A percentile compares a stretch with the other conserved stretches of the same genome.
These are phyloP conservation scores for Petunia secreta DNA, from an alignment of 257 asterid genomes.

Conservation along the genomic window DNA sequence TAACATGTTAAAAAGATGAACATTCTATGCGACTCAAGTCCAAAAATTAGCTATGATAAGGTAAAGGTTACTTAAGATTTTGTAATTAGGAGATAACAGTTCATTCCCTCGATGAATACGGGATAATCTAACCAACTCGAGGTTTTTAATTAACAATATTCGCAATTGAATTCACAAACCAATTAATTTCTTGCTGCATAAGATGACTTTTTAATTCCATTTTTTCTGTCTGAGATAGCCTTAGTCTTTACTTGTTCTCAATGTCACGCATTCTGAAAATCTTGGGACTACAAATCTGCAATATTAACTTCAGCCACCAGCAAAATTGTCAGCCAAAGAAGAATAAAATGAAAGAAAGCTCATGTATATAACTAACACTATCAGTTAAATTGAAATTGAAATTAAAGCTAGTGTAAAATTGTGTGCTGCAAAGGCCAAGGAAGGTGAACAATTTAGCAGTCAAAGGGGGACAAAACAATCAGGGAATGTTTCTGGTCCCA, in stretches of 20 bases:
- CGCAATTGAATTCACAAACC: neutral
- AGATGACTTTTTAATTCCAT: neutral
- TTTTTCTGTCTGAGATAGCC: neutral
- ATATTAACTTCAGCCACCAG: neutral
- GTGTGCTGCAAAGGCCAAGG: conserved; percentile 4
- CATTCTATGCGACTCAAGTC: no score
- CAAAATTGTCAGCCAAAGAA: neutral
- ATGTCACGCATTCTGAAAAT: conserved; percentile 12
- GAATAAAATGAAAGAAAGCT: neutral
- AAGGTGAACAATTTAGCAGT: conserved; percentile 26
- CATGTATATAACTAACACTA: neutral
- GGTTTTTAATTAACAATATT: neutral
- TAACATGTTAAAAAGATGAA: no score
- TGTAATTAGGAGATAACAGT: no score
- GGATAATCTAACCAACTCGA: neutral
- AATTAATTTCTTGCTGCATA: neutral
- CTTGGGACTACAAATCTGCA: conserved; percentile 3
- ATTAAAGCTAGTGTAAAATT: conserved; percentile 9
- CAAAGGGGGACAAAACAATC: conserved; percentile 49
- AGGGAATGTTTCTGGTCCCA: conserved; percentile 59
- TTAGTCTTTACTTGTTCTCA: neutral
- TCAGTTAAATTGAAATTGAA: neutral
- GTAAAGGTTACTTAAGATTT: no score
- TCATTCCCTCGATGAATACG: no score
- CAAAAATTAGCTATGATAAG: no score